Percentiles rank a stretch among this genome's conserved stretches.
Evolutionary conservation across 2,329 filamentous ascomycete genomes (phyloP).

Genomic region (Aspergillus chevalieri): DNA sequence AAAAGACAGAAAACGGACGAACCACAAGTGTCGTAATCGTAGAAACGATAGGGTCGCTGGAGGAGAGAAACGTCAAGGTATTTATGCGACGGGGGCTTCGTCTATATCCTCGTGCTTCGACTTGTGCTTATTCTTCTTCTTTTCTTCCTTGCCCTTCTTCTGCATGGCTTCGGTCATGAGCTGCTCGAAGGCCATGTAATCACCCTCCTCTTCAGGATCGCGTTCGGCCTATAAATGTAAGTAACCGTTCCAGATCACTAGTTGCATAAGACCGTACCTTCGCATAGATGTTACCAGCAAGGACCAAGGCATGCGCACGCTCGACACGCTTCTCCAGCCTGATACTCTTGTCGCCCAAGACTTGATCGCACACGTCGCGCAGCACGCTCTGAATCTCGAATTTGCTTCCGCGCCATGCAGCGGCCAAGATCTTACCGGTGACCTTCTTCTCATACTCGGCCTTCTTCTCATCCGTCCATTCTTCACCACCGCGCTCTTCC

Average conservation of each 20-base stretch:
- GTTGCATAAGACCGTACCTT: slow-evolving; percentile 55
- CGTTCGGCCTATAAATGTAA: slow-evolving; percentile 62
- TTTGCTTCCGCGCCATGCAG: slow-evolving; percentile 92
- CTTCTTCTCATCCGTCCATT: slow-evolving; percentile 97
- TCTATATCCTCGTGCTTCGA: slow-evolving; percentile 26
- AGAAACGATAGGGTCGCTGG: neutral
- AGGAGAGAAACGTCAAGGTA: neutral
- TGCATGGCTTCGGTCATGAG: slow-evolving; percentile 92
- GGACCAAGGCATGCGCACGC: slow-evolving; percentile 79
- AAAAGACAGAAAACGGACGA: neutral
- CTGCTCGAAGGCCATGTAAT: slow-evolving; percentile 98
- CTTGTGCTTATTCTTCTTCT: slow-evolving; percentile 61
- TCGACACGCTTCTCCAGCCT: slow-evolving; percentile 79
- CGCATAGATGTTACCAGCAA: slow-evolving; percentile 82
- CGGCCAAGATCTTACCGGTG: slow-evolving; percentile 95
- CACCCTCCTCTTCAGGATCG: slow-evolving; percentile 91
- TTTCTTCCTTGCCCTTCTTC: slow-evolving; percentile 80
- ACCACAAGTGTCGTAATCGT: neutral
- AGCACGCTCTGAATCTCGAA: slow-evolving; percentile 97
- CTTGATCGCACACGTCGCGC: slow-evolving; percentile 85
- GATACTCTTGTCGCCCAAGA: slow-evolving; percentile 74
- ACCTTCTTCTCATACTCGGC: slow-evolving; percentile 92
- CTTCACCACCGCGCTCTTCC: slow-evolving; percentile 89
- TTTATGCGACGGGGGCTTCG: slow-evolving; percentile 10
- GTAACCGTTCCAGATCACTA: neutral